phyloP scores from a whole-genome alignment of 106 monocot genomes.

The Dendrobium chrysotoxum region DNA sequence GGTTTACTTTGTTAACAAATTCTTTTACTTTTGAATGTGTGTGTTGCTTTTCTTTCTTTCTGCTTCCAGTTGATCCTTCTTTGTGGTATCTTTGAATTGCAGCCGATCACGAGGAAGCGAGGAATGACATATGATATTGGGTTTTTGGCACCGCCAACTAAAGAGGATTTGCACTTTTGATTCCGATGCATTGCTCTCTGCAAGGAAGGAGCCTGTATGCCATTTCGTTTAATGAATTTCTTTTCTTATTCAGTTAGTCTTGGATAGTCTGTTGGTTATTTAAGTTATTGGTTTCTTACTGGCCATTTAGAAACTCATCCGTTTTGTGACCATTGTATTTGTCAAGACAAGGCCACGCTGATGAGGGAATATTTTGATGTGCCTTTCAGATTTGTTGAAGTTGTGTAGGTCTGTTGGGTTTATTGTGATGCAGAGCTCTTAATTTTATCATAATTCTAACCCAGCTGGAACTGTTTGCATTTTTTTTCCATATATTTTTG shows the following conservation, averaged over 20 bases:
- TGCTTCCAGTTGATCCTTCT: neutral
- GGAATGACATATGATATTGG: neutral
- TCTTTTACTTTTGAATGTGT: neutral
- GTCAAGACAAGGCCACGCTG: neutral
- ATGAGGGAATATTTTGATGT: neutral
- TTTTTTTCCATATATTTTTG: too few species aligned
- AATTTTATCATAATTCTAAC: too few species aligned
- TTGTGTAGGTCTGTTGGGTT: neutral
- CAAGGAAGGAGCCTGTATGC: too few species aligned
- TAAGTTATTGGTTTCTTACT: neutral
- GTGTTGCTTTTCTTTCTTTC: neutral
- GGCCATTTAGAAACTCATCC: neutral
- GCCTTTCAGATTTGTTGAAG: slow-evolving; percentile 1
- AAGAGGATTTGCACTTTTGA: neutral
- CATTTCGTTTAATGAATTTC: neutral
- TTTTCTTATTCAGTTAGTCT: neutral
- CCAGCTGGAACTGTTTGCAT: too few species aligned
- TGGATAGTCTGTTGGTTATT: neutral
- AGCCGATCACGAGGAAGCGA: slow-evolving; percentile 1
- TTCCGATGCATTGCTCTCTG: neutral
- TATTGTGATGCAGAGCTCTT: neutral
- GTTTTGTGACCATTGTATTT: neutral
- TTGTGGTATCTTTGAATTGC: neutral
- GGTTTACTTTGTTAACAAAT: neutral
- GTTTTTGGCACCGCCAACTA: neutral